Evolutionary conservation across 805 yeast species (phyloP).

Genomic region (Candida corydali): DNA sequence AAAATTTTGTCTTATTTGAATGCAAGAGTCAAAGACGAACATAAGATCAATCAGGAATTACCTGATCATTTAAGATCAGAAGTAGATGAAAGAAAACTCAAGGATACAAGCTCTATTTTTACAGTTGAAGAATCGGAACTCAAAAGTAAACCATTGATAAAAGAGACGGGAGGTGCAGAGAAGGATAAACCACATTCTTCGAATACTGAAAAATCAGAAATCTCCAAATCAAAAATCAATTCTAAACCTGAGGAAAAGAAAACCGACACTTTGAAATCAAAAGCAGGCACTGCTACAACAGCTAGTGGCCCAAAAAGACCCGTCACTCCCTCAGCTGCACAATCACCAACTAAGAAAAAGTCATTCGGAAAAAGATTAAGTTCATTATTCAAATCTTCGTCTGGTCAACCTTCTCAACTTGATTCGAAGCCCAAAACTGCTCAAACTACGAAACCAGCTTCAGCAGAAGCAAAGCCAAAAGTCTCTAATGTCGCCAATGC

Average conservation of each 20-base stretch:
- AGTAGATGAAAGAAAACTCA: conserved; percentile 30
- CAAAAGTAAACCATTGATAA: conserved; percentile 8
- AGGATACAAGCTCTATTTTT: conserved; percentile 38
- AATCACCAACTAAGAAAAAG: conserved; percentile 10
- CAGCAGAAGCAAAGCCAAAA: conserved; percentile 2
- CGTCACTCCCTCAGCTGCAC: conserved; percentile 9
- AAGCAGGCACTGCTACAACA: conserved; percentile 3
- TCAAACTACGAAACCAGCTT: neutral
- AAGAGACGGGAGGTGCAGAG: conserved; percentile 10
- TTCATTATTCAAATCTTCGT: conserved; percentile 9
- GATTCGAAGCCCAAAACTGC: conserved; percentile 5
- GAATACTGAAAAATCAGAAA: conserved; percentile 3
- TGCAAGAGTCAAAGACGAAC: conserved; percentile 42
- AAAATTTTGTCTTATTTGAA: conserved; percentile 28
- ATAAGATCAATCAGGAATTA: conserved; percentile 43
- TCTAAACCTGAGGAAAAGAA: neutral
- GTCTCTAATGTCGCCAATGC: too few relatives aligned
- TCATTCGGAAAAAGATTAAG: conserved; percentile 18
- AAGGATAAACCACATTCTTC: conserved; percentile 5
- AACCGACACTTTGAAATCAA: conserved; percentile 8
- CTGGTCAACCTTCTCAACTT: conserved; percentile 1
- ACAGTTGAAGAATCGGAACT: conserved; percentile 24
- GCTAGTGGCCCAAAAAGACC: conserved; percentile 6
- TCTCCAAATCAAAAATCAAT: too few relatives aligned
- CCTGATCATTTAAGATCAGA: conserved; percentile 49